Evolutionary conservation across 1,284 basidiomycete species (phyloP).

Genomic region (Leccinum fuscescens): DNA sequence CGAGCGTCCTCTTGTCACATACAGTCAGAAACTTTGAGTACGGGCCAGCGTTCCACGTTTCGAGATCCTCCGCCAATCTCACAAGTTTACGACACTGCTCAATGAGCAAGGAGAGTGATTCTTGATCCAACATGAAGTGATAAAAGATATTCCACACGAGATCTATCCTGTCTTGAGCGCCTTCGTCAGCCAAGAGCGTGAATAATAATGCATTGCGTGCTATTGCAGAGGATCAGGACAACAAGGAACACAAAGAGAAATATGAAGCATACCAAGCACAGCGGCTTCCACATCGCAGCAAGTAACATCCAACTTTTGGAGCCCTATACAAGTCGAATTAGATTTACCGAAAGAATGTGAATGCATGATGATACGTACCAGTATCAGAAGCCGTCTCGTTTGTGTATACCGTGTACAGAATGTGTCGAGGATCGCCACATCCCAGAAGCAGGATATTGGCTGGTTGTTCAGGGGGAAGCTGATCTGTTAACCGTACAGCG

Average conservation of each 20-base stretch:
- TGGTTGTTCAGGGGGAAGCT: conserved; percentile 44
- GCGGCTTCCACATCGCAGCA: conserved; percentile 61
- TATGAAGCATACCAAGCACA: conserved; percentile 43
- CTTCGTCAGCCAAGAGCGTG: conserved; percentile 37
- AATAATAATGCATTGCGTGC: conserved; percentile 43
- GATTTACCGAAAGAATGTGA: neutral
- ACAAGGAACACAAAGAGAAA: neutral
- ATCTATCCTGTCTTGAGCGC: conserved; percentile 14
- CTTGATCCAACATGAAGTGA: conserved; percentile 49
- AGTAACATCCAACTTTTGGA: conserved; percentile 48
- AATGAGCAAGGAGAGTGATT: conserved; percentile 37
- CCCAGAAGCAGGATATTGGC: conserved; percentile 51
- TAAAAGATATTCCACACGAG: conserved; percentile 56
- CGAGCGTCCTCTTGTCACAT: conserved; percentile 40
- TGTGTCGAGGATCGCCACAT: conserved; percentile 57
- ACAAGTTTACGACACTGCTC: conserved; percentile 47
- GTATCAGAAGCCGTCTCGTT: conserved; percentile 2
- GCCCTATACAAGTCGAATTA: conserved; percentile 35
- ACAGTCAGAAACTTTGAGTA: conserved; percentile 41
- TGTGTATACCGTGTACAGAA: conserved; percentile 47
- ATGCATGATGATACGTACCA: neutral
- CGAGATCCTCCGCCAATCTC: conserved; percentile 33
- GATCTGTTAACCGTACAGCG: conserved; percentile 47
- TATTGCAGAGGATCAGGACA: conserved; percentile 9
- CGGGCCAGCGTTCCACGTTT: conserved; percentile 42